phyloP scores from a whole-genome alignment of 257 asterid species.

The Anisodus tanguticus region DNA sequence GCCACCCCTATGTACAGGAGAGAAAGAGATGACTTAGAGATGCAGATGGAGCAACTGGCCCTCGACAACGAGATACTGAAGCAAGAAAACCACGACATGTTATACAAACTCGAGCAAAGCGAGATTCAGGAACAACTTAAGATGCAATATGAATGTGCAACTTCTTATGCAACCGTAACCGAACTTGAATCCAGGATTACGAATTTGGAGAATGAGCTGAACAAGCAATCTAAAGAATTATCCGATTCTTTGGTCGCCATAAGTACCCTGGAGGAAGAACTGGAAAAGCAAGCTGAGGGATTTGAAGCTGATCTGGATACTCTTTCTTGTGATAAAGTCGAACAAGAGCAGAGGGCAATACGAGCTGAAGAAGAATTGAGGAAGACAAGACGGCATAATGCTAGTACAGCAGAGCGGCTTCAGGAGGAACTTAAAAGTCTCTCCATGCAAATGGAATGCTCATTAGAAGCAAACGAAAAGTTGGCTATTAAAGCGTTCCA shows the following conservation, averaged over 20 bases:
- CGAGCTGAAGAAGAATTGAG: constrained; percentile 87
- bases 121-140: constrained; percentile 85
- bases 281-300: constrained; percentile 68
- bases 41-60: constrained; percentile 97
- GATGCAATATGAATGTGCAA: constrained; percentile 82
- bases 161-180: constrained; percentile 46
- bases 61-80: constrained; percentile 92
- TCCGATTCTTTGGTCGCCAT: constrained; percentile 50
- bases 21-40: constrained; percentile 82
- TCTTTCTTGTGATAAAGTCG: constrained; percentile 63
- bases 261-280: constrained; percentile 76
- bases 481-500: constrained; percentile 72
- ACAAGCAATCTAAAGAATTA: constrained; percentile 51
- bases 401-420: constrained; percentile 73
- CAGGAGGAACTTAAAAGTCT: constrained; percentile 82
- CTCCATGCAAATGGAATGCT: constrained; percentile 67
- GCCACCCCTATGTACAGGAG: constrained; percentile 48
- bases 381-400: constrained; percentile 71
- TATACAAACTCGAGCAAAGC: constrained; percentile 80
- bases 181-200: constrained; percentile 20
- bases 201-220: constrained; percentile 50
- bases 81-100: constrained; percentile 89
- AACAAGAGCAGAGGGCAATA: constrained; percentile 93
- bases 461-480: constrained; percentile 80
- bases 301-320: constrained; percentile 81